These are phyloP conservation scores for Acanthamoeba lenticulata DNA, from an alignment of 208 protist genomes.

Conservation along the genomic window DNA sequence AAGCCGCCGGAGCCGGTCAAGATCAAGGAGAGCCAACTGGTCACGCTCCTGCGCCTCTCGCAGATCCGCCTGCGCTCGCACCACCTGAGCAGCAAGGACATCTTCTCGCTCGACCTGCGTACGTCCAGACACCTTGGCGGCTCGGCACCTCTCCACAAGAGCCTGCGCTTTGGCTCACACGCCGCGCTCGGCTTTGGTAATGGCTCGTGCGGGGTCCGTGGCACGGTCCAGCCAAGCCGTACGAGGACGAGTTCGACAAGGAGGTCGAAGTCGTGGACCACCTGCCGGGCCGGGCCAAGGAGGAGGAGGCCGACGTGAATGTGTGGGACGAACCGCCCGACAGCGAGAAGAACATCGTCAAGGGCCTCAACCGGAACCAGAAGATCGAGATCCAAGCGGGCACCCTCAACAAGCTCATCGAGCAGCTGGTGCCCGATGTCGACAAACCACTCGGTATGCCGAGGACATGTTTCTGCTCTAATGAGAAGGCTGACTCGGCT, in stretches of 20 bases:
- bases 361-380: slow-evolving; percentile 8
- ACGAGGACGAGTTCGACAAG: slow-evolving; percentile 34
- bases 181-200: too few relatives aligned
- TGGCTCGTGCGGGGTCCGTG: too few relatives aligned
- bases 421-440: slow-evolving; percentile 23
- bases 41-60: slow-evolving; percentile 21
- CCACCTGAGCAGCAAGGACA: neutral
- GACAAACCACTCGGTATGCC: slow-evolving; percentile 40
- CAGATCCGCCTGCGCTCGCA: neutral
- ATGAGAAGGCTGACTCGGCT: neutral
- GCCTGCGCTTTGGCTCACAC: too few relatives aligned
- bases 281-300: slow-evolving; percentile 33
- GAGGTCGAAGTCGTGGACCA: slow-evolving; percentile 44
- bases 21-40: slow-evolving; percentile 4
- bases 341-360: slow-evolving; percentile 53
- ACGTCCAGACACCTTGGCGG: too few relatives aligned
- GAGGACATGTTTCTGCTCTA: neutral
- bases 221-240: slow-evolving; percentile 26
- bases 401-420: slow-evolving; percentile 54
- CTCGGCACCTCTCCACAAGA: neutral
- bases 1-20: neutral
- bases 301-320: slow-evolving; percentile 34
- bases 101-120: neutral
- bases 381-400: slow-evolving; percentile 26
- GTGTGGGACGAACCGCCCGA: slow-evolving; percentile 50